Base-by-base conservation (phyloP, 2,329 filamentous ascomycete genomes). In the Gliomastix tumulicola region DNA sequence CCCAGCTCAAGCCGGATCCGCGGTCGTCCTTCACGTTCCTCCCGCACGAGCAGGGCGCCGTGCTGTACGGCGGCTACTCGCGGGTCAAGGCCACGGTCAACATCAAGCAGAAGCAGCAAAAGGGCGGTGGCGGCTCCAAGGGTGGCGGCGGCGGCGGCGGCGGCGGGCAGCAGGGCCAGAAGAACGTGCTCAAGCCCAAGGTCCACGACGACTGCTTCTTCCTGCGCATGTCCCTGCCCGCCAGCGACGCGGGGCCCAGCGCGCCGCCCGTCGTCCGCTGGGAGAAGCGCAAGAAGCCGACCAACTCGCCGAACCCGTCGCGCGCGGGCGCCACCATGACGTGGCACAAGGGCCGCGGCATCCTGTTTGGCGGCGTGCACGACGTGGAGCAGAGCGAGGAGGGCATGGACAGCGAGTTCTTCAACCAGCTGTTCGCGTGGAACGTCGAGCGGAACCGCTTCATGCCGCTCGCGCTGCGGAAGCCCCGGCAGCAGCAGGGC, bases 131-230 rank as follows among this genome's bases (percentile, higher is more conserved):
- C n/a, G n/a, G n/a, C n/a, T n/a, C n/a, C n/a, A n/a, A n/a, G n/a
- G n/a, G n/a, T n/a, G n/a, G n/a, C n/a, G n/a, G n/a, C n/a, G 49
- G 47, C 3, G 49, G 47, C 3, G 74, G 72, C 23, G 81, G 78
- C 51, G 76, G 78, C 17, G 66, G 73, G 7, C 69, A 66, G 13
- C 71, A 74, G 45, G 71, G 74, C 7, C 76, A 82, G 47, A 77
- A 79, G 43, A 88, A 86, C 53, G 74, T 87, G 3, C 65, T 95
- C 42, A 85, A 89, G 51, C 89, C 92, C 10, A 76, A 94, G 60
- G 77, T 97, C 12, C 89, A 98, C 56, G 86, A 95, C 54, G 92
- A 98, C 57, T 94, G 88, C 43, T 98, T 90, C 80, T 92, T 88
- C 55, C 68, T 98, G 23, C 79, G 88, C 11, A 82, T 97, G 55